Percentiles rank a stretch among this genome's conserved stretches.
These are phyloP conservation scores for Salvia miltiorrhiza DNA, from an alignment of 257 asterid species.

Conservation along the genomic window DNA sequence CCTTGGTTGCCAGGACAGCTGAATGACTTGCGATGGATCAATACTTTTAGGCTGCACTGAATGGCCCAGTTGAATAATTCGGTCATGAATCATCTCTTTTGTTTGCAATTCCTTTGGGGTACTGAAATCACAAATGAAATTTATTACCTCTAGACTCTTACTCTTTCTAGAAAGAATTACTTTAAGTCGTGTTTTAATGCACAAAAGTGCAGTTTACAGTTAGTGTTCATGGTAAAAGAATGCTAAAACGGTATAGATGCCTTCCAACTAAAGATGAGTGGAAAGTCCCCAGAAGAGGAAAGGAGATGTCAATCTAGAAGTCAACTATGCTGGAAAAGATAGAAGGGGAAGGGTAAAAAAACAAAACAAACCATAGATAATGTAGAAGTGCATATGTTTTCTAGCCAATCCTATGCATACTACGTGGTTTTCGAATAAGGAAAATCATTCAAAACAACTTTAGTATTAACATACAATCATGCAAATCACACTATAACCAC, in stretches of 20 bases:
- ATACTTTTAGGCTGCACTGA: constrained; percentile 25
- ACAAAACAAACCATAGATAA: neutral
- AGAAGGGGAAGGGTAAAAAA: neutral
- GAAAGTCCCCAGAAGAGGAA: neutral
- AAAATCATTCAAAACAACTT: neutral
- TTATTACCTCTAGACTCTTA: constrained; percentile 1
- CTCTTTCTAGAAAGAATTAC: constrained; percentile 13
- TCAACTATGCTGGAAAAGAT: neutral
- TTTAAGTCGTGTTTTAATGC: neutral
- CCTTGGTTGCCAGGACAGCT: constrained; percentile 92
- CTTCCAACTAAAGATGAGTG: neutral
- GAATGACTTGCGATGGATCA: constrained; percentile 65
- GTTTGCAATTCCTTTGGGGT: constrained; percentile 49
- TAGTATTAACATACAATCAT: neutral
- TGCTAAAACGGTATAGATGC: neutral
- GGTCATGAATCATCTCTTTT: constrained; percentile 41
- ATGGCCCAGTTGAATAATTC: constrained; percentile 21
- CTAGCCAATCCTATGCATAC: neutral
- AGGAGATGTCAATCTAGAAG: neutral
- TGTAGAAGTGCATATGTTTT: neutral
- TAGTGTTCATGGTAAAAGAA: neutral
- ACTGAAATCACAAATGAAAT: constrained; percentile 25
- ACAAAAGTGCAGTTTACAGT: neutral
- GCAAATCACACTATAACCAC: neutral
- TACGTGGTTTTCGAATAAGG: neutral